Base-by-base conservation (phyloP, 495 filamentous ascomycete species). In the Neurospora sp. region DNA sequence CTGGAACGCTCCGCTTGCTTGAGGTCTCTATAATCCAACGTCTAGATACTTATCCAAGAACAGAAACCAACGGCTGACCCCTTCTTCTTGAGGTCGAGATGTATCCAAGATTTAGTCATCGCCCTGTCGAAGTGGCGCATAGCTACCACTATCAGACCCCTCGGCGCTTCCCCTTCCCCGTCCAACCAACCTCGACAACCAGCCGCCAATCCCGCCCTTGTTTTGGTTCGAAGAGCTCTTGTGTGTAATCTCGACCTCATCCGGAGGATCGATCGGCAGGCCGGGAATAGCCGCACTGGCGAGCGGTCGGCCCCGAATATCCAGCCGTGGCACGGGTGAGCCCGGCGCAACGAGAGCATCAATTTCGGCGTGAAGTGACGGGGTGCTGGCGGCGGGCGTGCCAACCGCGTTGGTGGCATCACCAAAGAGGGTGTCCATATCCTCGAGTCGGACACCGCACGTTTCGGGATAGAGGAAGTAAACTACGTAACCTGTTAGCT, bases 391-490 rank as follows among this genome's bases (percentile, higher is more conserved):
- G 20, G 87, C 82, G n/a, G 85, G 84, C 1, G 85, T 85, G 38
- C 87, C 90, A 44, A 91, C 84, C 3, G 91, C 91, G 35, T 86
- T 92, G 11, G 92, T 93, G 40, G 93, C 92, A 82, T 98, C 95
- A 62, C 95, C 95, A 78, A 98, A 98, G 11, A 98, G 83, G 27
- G 86, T 81, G 80, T 96, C 91, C 96, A 99, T 99, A 77, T 99
- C 96, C 83, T 99, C 96, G 74, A 99, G 87, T 75, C 94, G 90
- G 77, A 99, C 91, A 74, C 95, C 95, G 77, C 93, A 93, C 0
- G 96, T 99, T 83, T 99, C 96, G 31, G 96, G 96, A 79, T 99
- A 99, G 73, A 97, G 86, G 81, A 98, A 98, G 80, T 93, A 99
- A 31, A 99, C 96, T 97, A 18, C 37, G 40, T n/a, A 35, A 72